Base-by-base conservation (phyloP, 352 stramenopile genomes). In the Globisporangium parvum region DNA sequence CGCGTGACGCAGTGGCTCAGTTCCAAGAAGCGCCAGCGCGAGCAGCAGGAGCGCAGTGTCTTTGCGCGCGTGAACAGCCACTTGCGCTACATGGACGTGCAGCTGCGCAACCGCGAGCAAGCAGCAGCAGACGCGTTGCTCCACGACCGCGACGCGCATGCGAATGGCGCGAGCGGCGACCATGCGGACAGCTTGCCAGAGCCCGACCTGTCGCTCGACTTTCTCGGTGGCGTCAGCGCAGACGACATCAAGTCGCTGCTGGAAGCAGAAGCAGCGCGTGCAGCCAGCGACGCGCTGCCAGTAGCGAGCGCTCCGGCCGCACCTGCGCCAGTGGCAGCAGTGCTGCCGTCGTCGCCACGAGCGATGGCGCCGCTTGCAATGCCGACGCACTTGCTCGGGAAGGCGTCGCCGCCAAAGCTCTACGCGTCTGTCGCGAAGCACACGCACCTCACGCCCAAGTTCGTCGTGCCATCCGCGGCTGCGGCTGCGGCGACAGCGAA, bases 191-290 rank as follows among this genome's bases (percentile, higher is more conserved):
- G 41, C 11, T 40, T 35, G 40, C 18, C 33, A 20, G 55, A 40
- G 17, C 20, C 51, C 15, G 60, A 71, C 14, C 47, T 77, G 28
- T 63, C 60, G 55, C 65, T 91, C 6, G 74, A 80, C 28, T 91
- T 91, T 50, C 55, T 91, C 37, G 59, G 50, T 2, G 73, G 74
- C 44, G 64, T 91, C 21, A 58, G 85, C 45, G 62, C 60, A 21
- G 55, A 75, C 8, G 80, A 88, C 55, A 79, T 91, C 58, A 71
- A 59, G 23, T 59, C 65, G 53, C 44, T 91, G 49, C 52, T 88
- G 39, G 66, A 76, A 39, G 66, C 64, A 1, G 73, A 79, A 47
- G 71, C 63, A 10, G 57, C 57, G 12, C 55, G 58, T 18, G 42
- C 28, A 0, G 45, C 26, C 3, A 47, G 33, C 3, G 35, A 47